Evolutionary conservation across 352 stramenopile species (phyloP), one percentile per base, ranked within the genome.

Genomic region (Globisporangium takayamanum): DNA sequence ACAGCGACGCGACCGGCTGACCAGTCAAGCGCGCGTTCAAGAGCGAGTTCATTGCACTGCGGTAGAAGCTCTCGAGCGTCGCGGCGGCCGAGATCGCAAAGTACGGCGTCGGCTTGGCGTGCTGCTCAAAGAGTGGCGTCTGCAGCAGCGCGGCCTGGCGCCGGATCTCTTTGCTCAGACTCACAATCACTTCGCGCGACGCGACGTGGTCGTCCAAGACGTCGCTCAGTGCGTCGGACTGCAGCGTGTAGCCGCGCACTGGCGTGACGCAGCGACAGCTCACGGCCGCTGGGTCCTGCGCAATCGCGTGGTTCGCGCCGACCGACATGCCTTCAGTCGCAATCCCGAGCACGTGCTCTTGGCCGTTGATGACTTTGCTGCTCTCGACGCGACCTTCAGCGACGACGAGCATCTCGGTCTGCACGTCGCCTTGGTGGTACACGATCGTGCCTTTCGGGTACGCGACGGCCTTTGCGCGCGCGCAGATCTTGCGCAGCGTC

Each of bases 1-100:
- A 98, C 18, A 97, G 72, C 33, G 74, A 86, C 33, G 74, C 77
- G 20, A 88, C 77, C 20, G 84, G 76, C 63, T 94, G 77, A 3
- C 84, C 84, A 20, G 81, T 94, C 44, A 95, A 68, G 11, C 89
- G 78, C 22, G 87, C 81, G 72, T 97, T 98, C 16, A 98, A 66
- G 44, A 94, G 70, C 69, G 92, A 87, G 78, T 98, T 98, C 73
- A 98, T 87, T 41, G 80, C 88, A 61, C 78, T 94, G 50, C 92
- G 86, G 67, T 97, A 98, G 62, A 97, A 98, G 25, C 78, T 94
- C 74, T 98, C 92, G 60, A 97, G 80, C 20, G 88, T 87, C 5
- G 92, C 92, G 16, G 92, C 92, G 58, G 96, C 89, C 2, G 88
- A 96, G 10, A 93, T 95, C 44, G 88, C 88, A 57, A 95, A 89